Base-by-base conservation (phyloP, 225 moss, liverwort and hornwort species). In the Physcomitrellopsis africana region DNA sequence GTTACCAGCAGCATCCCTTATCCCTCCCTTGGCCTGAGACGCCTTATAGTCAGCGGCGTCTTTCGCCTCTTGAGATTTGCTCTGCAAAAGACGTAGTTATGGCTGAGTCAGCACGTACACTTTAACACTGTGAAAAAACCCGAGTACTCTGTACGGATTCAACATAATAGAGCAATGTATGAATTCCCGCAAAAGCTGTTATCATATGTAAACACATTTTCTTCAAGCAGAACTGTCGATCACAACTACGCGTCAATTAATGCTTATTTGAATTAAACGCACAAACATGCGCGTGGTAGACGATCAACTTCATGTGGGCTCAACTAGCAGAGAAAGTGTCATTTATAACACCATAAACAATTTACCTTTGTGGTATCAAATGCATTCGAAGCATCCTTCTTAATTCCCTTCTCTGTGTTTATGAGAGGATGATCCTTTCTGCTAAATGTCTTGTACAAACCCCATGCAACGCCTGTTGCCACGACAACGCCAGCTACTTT, bases 401-500 rank as follows among this genome's bases (percentile, higher is more conserved):
- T 82, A 7, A 85, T 51, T 32, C 85, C 82, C 51, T 3, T 45
- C 73, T 85, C 85, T 9, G 85, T 85, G 18, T 85, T 82, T 13
- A 27, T 68, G 0, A 85, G 79, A 1, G 85, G 85, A 37, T 85
- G 85, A 53, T 85, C 85, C 5, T 44, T 43, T 61, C 70, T 82
- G 62, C 73, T 76, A 61, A 85, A 85, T 10, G 81, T 76, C 76
- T 82, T 85, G 73, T 85, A 85, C 82, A 85, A 70, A 66, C 82
- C 53, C 79, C 79, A 85, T 0, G 82, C 85, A 82, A 85, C 70
- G 73, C 85, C 82, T 23, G 85, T 81, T 42, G 76, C 85, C 69
- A 85, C 85, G 10, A 85, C 82, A 15, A 82, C 85, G 1, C 85
- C 85, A 9, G 85, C 85, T n/a, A 85, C 85, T 70, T 76, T 82